Evolutionary conservation across 2,329 filamentous ascomycete genomes (phyloP).

Genomic region (Coleophoma crateriformis): DNA sequence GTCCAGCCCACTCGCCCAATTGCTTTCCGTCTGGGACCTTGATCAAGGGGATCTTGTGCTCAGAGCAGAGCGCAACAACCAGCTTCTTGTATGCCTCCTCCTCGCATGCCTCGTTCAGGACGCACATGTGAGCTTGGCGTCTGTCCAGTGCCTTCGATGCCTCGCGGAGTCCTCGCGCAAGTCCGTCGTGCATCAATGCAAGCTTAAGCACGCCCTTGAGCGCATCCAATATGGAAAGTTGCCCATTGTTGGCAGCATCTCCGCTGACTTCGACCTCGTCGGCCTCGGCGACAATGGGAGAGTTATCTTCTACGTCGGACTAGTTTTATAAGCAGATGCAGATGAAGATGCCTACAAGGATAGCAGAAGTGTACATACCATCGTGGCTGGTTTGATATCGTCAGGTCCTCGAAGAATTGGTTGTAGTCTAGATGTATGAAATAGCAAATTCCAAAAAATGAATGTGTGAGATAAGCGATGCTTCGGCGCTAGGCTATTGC

Average conservation of each 20-base stretch:
- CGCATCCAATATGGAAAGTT: constrained; percentile 97
- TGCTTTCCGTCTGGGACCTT: constrained; percentile 99
- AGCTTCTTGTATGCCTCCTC: constrained; percentile 99
- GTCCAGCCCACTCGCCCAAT: constrained; percentile 98
- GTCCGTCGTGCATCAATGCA: constrained; percentile 98
- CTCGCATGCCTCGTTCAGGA: constrained; percentile 99
- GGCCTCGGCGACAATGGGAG: constrained; percentile 70
- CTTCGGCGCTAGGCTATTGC: background rate
- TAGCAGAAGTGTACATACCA: constrained; percentile 13
- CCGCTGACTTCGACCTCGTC: constrained; percentile 94
- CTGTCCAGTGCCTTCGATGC: constrained; percentile 98
- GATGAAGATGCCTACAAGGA: no score
- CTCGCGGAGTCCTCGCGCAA: constrained; percentile 96
- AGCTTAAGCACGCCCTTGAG: constrained; percentile 99
- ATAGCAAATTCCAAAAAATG: no score
- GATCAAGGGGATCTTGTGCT: constrained; percentile 99
- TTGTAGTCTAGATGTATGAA: no score
- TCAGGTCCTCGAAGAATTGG: constrained; percentile 25
- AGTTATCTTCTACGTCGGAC: constrained; percentile 99
- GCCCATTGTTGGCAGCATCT: constrained; percentile 78
- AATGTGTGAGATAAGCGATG: no score
- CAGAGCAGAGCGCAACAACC: constrained; percentile 94
- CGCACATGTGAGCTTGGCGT: constrained; percentile 99
- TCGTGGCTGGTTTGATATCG: constrained; percentile 20
- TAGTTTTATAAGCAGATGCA: no score